A percentile compares a stretch with the other conserved stretches of the same genome.
These are phyloP conservation scores for Neoboletus magnificus DNA, from an alignment of 768 basidiomycete species.

Conservation along the genomic window DNA sequence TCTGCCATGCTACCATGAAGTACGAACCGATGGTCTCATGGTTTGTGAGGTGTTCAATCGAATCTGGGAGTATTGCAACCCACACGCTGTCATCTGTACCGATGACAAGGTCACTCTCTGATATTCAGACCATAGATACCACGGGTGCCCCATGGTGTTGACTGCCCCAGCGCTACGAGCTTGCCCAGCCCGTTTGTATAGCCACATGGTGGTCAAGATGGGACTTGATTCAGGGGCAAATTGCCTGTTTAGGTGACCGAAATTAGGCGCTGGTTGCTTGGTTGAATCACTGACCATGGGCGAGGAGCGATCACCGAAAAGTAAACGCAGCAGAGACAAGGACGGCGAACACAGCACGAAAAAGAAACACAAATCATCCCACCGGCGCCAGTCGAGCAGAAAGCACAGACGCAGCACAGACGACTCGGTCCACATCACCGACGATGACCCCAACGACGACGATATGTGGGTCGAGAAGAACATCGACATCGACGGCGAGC, in stretches of 20 bases:
- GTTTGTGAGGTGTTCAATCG: background rate
- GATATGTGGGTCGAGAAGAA: constrained; percentile 90
- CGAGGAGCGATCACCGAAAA: constrained; percentile 20
- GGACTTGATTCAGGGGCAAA: background rate
- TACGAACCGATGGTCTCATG: background rate
- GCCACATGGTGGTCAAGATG: background rate
- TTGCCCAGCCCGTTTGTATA: background rate
- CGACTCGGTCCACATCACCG: constrained; percentile 44
- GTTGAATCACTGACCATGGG: constrained; percentile 19
- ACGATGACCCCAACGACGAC: constrained; percentile 72
- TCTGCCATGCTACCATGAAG: background rate
- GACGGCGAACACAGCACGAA: constrained; percentile 47
- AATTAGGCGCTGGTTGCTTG: background rate
- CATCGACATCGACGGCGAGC: constrained; percentile 72
- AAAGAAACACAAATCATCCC: constrained; percentile 52
- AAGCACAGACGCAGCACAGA: constrained; percentile 34
- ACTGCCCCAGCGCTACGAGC: background rate
- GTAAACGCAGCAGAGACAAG: constrained; percentile 34
- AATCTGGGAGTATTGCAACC: background rate
- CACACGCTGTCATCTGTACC: background rate
- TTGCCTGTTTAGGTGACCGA: background rate
- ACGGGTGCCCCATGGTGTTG: background rate
- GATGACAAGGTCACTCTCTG: background rate
- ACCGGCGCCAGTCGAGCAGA: constrained; percentile 32
- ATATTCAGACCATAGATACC: background rate